Evolutionary conservation across 2,329 filamentous ascomycete species (phyloP), one percentile per base, ranked within the genome.

Genomic region (Shiraia bambusicola): DNA sequence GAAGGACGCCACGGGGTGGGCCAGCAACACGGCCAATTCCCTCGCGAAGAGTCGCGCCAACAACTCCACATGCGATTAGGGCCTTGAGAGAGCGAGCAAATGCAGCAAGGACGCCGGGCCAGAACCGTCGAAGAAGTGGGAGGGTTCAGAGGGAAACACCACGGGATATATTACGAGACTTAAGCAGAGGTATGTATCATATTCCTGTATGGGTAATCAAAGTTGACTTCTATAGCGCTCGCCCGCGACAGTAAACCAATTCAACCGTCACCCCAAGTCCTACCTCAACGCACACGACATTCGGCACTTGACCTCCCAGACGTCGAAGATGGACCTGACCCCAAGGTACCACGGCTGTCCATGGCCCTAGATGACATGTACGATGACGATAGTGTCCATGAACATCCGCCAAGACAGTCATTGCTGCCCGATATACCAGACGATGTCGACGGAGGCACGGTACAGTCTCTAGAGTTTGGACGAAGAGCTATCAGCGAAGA

Each of bases 31-130:
- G 66, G 10, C 60, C 65, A 27, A 50, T 66, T 17, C 59, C 66
- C 19, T 52, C 62, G 12, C 58, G 67, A 39, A 56, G 66, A 32
- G 63, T 52, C 13, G 72, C 72, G 12, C 78, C 77, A 7, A 74
- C 76, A 4, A 81, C 78, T 12, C 78, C 78, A 1, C 75, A 80
- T 68, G 76, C 76, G 17, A 71, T 80, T 41, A 71, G 75, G 29
- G 77, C 78, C 8, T 66, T 79, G 19, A 73, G 79, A 59, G 74
- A 78, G 52, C 76, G 77, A 35, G 67, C 64, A 38, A 65, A 69
- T 52, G 75, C 75, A 10, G 73, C 72, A 4, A 73, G 73, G 48
- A 78, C 76, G 2, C 75, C 77, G 14, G 71, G 75, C 10, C 70
- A 76, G 51, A 70, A 73, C 32, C 63, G 76, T 40, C 69, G 73